These are phyloP conservation scores for Plasmodium sp. DNA, from an alignment of 169 alveolate species.

Conservation along the genomic window DNA sequence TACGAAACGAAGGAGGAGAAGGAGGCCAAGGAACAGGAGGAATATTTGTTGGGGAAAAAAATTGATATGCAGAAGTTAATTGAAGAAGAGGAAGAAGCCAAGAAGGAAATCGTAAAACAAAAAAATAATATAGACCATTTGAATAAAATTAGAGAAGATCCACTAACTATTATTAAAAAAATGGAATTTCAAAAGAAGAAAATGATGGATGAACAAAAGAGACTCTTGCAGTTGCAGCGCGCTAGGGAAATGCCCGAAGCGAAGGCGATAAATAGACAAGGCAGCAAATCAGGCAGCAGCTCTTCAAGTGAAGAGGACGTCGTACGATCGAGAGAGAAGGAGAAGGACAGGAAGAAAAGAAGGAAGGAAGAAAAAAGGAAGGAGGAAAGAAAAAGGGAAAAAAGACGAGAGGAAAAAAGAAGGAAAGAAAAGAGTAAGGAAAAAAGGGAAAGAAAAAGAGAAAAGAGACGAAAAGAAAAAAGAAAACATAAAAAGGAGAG, in stretches of 20 bases:
- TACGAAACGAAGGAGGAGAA: constrained; percentile 73
- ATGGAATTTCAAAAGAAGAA: constrained; percentile 48
- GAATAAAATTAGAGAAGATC: constrained; percentile 69
- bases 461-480: constrained; percentile 5
- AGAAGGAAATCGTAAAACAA: constrained; percentile 12
- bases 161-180: constrained; percentile 67
- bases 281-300: not conserved
- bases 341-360: not conserved
- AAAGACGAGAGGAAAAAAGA: not conserved
- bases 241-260: not conserved
- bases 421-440: not conserved
- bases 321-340: not conserved
- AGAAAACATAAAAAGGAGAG: not conserved
- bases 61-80: constrained; percentile 59
- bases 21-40: constrained; percentile 69
- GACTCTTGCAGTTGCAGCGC: constrained; percentile 37
- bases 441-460: not conserved
- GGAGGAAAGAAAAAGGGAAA: constrained; percentile 5
- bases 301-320: not conserved
- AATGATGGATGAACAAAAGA: constrained; percentile 43
- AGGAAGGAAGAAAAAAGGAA: not conserved
- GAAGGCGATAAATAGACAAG: not conserved
- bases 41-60: constrained; percentile 65
- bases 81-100: constrained; percentile 56
- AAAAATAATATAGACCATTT: constrained; percentile 44